phyloP scores from a whole-genome alignment of 2,329 filamentous ascomycete species.

The Bipolaris zeicola region DNA sequence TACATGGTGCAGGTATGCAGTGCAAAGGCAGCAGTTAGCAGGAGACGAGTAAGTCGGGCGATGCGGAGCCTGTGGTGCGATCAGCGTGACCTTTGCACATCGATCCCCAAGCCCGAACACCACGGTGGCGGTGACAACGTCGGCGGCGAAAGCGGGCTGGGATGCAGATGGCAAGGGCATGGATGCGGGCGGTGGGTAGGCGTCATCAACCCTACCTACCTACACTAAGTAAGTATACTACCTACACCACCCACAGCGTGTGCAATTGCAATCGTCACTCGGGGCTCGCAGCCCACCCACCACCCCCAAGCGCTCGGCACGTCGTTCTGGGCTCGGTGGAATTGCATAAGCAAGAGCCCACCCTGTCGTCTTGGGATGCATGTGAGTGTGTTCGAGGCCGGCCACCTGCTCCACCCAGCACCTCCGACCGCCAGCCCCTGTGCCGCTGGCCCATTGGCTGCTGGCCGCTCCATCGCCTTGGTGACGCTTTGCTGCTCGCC shows the following conservation, averaged over 20 bases:
- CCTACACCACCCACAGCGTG: slow-evolving; percentile 13
- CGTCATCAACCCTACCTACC: slow-evolving; percentile 21
- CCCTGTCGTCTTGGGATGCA: slow-evolving; percentile 12
- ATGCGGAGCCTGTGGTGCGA: slow-evolving; percentile 17
- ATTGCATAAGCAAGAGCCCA: slow-evolving; percentile 29
- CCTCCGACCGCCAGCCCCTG: slow-evolving; percentile 12
- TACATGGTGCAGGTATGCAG: no score
- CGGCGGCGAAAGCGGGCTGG: slow-evolving; percentile 22
- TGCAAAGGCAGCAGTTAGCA: no score
- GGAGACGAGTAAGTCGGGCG: slow-evolving; percentile 1
- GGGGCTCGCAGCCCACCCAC: slow-evolving; percentile 1
- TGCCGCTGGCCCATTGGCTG: slow-evolving; percentile 6
- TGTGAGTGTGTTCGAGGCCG: slow-evolving; percentile 21
- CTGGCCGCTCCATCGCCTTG: neutral
- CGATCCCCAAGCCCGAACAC: slow-evolving; percentile 18
- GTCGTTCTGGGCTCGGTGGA: slow-evolving; percentile 21
- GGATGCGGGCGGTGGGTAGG: slow-evolving; percentile 9
- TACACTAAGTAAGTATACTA: no score
- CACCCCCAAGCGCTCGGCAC: slow-evolving; percentile 23
- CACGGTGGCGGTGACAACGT: slow-evolving; percentile 20
- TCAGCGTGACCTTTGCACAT: slow-evolving; percentile 25
- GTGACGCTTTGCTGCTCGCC: slow-evolving; percentile 8
- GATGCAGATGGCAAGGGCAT: neutral
- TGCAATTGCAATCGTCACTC: slow-evolving; percentile 31
- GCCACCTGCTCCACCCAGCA: slow-evolving; percentile 17